Evolutionary conservation across 2,329 filamentous ascomycete genomes (phyloP).

Genomic region (Xylariales sp.): DNA sequence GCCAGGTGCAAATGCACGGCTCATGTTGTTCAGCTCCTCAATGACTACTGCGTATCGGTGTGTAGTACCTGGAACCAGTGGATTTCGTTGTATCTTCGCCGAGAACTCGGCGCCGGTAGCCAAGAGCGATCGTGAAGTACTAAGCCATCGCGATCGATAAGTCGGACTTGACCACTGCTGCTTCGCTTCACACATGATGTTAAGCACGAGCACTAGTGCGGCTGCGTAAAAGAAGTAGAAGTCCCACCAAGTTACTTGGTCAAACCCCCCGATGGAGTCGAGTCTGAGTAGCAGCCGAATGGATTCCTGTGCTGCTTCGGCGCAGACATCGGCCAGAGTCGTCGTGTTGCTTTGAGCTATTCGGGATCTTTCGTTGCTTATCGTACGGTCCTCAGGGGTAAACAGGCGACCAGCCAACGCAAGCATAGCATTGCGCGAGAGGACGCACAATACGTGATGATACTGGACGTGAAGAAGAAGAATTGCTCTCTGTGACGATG

Average conservation of each 20-base stretch:
- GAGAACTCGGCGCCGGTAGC: constrained; percentile 26
- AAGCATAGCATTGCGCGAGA: constrained; percentile 34
- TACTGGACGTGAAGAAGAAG: constrained; percentile 34
- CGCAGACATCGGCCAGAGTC: constrained; percentile 31
- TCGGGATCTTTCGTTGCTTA: constrained; percentile 17
- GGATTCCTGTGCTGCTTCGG: constrained; percentile 30
- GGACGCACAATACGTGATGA: constrained; percentile 33
- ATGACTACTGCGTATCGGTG: constrained; percentile 31
- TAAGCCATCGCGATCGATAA: constrained; percentile 21
- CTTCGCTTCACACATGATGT: constrained; percentile 28
- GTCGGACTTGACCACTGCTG: constrained; percentile 15
- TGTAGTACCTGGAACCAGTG: constrained; percentile 32
- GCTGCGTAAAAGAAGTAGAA: constrained; percentile 34
- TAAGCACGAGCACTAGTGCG: constrained; percentile 31
- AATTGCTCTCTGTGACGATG: constrained; percentile 30
- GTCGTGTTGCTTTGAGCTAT: constrained; percentile 21
- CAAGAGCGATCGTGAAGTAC: constrained; percentile 23
- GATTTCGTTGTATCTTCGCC: constrained; percentile 25
- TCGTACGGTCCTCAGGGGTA: no score
- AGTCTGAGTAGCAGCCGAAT: constrained; percentile 30
- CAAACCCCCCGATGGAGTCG: constrained; percentile 31
- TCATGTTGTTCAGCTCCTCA: constrained; percentile 25
- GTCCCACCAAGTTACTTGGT: constrained; percentile 36
- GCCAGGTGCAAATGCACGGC: constrained; percentile 10
- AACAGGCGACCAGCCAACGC: constrained; percentile 21